Conservation (phyloP, 257 asterid genomes). For the Fraxinus pennsylvanica region DNA sequence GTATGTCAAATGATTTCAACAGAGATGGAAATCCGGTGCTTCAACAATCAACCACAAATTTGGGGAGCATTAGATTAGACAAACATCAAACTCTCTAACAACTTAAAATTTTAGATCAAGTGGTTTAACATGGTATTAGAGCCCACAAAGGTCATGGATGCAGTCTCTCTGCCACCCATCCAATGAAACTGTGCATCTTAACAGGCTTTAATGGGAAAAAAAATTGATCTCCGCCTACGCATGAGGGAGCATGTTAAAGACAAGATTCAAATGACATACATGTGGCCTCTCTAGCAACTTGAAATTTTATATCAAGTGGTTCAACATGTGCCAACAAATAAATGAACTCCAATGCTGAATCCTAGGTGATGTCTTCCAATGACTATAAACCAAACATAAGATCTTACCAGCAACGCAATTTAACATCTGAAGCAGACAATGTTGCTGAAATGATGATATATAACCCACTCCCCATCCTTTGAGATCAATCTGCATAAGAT, state of each 20-base stretch:
- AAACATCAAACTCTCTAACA: not conserved
- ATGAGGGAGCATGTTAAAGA: not conserved
- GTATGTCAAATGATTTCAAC: not conserved
- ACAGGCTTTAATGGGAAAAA: not conserved
- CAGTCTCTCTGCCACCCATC: not conserved
- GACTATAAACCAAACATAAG: slow-evolving; percentile 22
- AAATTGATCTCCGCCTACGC: not conserved
- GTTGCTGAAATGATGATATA: slow-evolving; percentile 85
- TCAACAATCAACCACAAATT: not conserved
- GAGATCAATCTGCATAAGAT: slow-evolving; percentile 95
- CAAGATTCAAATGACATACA: not conserved
- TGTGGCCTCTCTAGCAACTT: not conserved
- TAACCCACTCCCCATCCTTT: slow-evolving; percentile 98
- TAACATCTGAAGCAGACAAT: slow-evolving; percentile 96
- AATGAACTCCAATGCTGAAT: not conserved
- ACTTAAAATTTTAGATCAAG: not conserved
- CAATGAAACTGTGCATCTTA: not conserved
- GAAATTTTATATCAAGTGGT: not conserved
- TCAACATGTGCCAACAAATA: not conserved
- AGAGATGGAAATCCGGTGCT: not conserved
- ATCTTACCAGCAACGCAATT: slow-evolving; percentile 90
- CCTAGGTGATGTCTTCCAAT: slow-evolving; percentile 4
- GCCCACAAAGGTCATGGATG: not conserved
- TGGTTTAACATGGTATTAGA: not conserved
- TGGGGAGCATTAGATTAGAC: not conserved